phyloP scores from a whole-genome alignment of 1,284 basidiomycete genomes.

The Papiliotrema fonsecae region DNA sequence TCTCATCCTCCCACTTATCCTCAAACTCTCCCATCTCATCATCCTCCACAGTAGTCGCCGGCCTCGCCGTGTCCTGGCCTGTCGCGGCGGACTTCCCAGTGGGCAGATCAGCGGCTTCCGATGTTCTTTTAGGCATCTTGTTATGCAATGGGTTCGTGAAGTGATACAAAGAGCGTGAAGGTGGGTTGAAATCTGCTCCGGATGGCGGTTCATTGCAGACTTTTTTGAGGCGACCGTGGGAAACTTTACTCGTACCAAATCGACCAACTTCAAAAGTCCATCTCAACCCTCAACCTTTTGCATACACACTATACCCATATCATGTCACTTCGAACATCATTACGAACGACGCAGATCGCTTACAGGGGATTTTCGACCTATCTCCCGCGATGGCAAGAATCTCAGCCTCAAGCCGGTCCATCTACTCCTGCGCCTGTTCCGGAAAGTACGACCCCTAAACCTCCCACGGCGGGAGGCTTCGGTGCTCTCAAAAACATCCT shows the following conservation, averaged over 20 bases:
- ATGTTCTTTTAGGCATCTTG: slow-evolving; percentile 39
- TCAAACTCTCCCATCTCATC: slow-evolving; percentile 59
- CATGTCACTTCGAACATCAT: slow-evolving; percentile 16
- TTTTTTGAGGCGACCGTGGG: slow-evolving; percentile 27
- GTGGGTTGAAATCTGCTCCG: background rate
- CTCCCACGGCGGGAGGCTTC: too few relatives aligned
- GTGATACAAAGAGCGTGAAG: background rate
- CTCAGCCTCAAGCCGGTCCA: background rate
- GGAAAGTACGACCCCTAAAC: too few relatives aligned
- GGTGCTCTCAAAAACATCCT: background rate
- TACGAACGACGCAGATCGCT: background rate
- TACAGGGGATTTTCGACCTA: background rate
- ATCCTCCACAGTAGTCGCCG: slow-evolving; percentile 30
- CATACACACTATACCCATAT: background rate
- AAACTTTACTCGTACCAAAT: slow-evolving; percentile 11
- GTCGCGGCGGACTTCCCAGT: slow-evolving; percentile 25
- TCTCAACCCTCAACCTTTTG: background rate
- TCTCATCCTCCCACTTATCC: slow-evolving; percentile 55
- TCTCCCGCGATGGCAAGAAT: background rate
- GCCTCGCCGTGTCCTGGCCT: slow-evolving; percentile 32
- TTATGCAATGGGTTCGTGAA: background rate
- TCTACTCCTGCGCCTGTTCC: too few relatives aligned
- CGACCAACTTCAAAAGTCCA: background rate
- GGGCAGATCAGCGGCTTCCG: slow-evolving; percentile 39
- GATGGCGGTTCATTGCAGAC: slow-evolving; percentile 5